These are phyloP conservation scores for Fusarium sp. DNA, from an alignment of 2,329 filamentous ascomycete genomes.

Conservation along the genomic window DNA sequence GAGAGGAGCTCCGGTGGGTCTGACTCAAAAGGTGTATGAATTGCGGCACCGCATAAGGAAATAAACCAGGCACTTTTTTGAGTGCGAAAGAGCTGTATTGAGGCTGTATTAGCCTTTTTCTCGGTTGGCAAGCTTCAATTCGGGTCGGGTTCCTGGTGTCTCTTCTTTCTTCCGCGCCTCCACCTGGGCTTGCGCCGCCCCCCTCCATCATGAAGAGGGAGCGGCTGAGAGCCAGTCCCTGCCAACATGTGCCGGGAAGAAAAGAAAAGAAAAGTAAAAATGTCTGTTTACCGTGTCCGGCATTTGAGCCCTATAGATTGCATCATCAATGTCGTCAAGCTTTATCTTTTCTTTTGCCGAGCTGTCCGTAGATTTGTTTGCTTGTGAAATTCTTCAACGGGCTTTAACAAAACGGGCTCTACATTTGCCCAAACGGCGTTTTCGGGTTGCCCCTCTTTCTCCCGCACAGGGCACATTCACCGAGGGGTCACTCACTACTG, in stretches of 20 bases:
- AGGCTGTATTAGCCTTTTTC: neutral
- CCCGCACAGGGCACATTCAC: slow-evolving; percentile 17
- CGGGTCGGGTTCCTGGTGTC: neutral
- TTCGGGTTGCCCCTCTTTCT: neutral
- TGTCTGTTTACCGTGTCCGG: neutral
- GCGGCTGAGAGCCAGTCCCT: neutral
- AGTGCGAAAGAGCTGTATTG: neutral
- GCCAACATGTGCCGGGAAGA: neutral
- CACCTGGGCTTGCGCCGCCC: neutral
- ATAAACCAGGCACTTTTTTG: neutral
- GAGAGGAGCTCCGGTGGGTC: neutral
- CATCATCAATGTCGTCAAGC: neutral
- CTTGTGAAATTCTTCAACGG: slow-evolving; percentile 3
- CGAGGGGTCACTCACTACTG: neutral
- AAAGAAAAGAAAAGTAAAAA: neutral
- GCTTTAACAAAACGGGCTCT: neutral
- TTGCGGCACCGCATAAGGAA: slow-evolving; percentile 3
- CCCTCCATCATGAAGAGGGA: neutral
- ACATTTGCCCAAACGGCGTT: neutral
- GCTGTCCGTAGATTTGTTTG: neutral
- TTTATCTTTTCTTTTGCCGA: neutral
- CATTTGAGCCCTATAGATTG: neutral
- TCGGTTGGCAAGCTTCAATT: neutral
- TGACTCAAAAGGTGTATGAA: neutral
- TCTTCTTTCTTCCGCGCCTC: neutral